Percentiles rank a stretch among this genome's conserved stretches.
These are phyloP conservation scores for Paradendryphiella salina DNA, from an alignment of 2,329 filamentous ascomycete species.

Conservation along the genomic window DNA sequence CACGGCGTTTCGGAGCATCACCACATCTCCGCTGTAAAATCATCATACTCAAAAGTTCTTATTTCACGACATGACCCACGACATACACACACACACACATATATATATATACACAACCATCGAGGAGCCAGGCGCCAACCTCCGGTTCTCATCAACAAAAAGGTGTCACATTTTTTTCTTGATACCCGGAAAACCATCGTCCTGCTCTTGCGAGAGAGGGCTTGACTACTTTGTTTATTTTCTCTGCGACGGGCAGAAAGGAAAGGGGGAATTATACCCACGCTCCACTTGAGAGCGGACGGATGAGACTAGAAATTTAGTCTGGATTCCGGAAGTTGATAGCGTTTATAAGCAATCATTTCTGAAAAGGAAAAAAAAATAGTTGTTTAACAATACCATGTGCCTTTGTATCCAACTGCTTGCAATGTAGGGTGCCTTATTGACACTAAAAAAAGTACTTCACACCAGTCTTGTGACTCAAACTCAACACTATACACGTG, in stretches of 20 bases:
- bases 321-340: too few species aligned
- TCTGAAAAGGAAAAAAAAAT: too few species aligned
- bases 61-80: background rate
- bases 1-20: constrained; percentile 16
- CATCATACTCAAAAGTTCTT: constrained; percentile 22
- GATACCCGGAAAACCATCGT: constrained; percentile 13
- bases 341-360: too few species aligned
- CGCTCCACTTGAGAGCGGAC: too few species aligned
- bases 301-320: too few species aligned
- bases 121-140: constrained; percentile 41
- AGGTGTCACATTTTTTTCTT: constrained; percentile 1
- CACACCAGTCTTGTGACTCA: too few species aligned
- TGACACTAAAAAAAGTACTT: too few species aligned
- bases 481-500: too few species aligned
- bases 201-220: constrained; percentile 18
- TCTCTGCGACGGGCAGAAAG: background rate
- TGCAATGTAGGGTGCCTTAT: too few species aligned
- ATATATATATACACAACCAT: constrained; percentile 33
- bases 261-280: too few species aligned
- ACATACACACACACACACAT: constrained; percentile 1
- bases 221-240: constrained; percentile 4
- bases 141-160: constrained; percentile 9
- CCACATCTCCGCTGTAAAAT: constrained; percentile 12
- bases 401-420: too few species aligned
- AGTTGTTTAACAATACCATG: too few species aligned